These are phyloP conservation scores for Rutstroemia sp. DNA, from an alignment of 2,329 filamentous ascomycete species.

Conservation along the genomic window DNA sequence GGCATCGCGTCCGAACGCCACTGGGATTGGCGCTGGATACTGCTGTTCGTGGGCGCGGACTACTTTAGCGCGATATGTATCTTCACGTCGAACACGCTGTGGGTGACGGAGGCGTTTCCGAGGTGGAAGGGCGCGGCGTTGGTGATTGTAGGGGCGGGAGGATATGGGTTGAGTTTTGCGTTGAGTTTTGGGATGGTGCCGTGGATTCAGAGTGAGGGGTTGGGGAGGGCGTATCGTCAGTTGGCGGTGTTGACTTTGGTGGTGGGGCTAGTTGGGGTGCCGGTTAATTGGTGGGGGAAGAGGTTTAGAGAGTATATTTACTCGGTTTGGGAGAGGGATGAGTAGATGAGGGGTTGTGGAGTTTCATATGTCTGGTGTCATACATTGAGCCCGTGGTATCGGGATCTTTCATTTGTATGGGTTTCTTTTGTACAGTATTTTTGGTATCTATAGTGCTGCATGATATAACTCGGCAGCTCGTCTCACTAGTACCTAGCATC, in stretches of 20 bases:
- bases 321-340: background rate
- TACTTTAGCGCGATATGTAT: constrained; percentile 10
- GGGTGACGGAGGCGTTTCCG: constrained; percentile 19
- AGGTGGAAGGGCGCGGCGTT: constrained; percentile 13
- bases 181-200: constrained; percentile 12
- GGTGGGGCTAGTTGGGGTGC: constrained; percentile 12
- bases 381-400: no score
- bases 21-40: constrained; percentile 7
- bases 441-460: no score
- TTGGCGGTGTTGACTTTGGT: constrained; percentile 8
- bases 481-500: no score
- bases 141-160: constrained; percentile 11
- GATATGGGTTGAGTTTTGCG: constrained; percentile 15
- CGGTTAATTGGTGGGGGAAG: constrained; percentile 15
- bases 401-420: no score
- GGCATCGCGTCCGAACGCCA: constrained; percentile 8
- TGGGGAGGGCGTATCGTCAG: constrained; percentile 9
- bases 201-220: constrained; percentile 12
- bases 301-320: constrained; percentile 1
- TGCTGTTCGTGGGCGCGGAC: constrained; percentile 11
- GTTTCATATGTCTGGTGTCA: no score
- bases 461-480: no score
- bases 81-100: constrained; percentile 12
- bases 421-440: no score
- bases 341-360: background rate